phyloP scores from a whole-genome alignment of 2,329 filamentous ascomycete genomes.

The Alternaria dauci region DNA sequence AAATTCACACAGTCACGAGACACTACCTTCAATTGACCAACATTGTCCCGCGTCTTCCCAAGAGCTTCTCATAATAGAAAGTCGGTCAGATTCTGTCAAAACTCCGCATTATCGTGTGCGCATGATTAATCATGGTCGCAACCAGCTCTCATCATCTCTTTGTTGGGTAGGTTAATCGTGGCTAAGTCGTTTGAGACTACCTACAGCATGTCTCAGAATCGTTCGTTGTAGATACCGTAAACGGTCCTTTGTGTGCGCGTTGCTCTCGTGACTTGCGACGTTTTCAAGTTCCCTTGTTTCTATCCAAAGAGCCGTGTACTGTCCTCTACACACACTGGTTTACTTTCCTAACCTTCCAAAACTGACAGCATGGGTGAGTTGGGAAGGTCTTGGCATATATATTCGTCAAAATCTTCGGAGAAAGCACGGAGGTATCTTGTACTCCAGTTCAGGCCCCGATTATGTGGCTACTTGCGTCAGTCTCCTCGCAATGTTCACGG shows the following conservation, averaged over 20 bases:
- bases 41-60: neutral
- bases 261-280: neutral
- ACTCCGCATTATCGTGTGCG: neutral
- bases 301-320: neutral
- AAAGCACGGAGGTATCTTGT: neutral
- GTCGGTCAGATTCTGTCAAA: neutral
- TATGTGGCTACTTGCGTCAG: neutral
- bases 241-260: neutral
- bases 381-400: accelerated
- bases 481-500: neutral
- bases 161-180: neutral
- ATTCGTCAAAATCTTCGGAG: neutral
- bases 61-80: neutral
- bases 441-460: neutral
- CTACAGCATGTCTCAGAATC: neutral
- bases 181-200: neutral
- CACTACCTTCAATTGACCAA: accelerated
- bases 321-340: accelerated
- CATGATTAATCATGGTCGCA: neutral
- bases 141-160: neutral
- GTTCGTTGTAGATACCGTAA: neutral
- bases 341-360: neutral
- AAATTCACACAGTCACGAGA: accelerated
- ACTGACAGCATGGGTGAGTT: neutral
- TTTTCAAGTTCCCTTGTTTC: neutral